Percentiles rank a stretch among this genome's conserved stretches.
These are phyloP conservation scores for Blastobotrys raffinosifermentans DNA, from an alignment of 1,139 yeast species.

Conservation along the genomic window DNA sequence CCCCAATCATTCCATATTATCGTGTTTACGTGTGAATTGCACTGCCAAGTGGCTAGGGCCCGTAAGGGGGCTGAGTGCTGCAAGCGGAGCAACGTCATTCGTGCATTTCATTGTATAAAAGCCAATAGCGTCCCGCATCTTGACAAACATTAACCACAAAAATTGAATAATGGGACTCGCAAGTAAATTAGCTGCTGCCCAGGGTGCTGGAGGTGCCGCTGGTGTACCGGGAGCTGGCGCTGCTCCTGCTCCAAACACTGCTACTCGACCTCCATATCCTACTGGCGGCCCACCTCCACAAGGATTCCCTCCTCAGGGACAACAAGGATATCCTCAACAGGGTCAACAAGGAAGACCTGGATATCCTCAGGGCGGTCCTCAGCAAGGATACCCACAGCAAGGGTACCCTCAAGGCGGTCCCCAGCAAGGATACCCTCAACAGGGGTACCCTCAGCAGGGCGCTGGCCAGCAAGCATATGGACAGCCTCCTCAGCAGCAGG, in stretches of 20 bases:
- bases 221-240: slow-evolving; percentile 9
- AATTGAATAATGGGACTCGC: slow-evolving; percentile 30
- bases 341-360: slow-evolving; percentile 6
- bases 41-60: no score
- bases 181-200: slow-evolving; percentile 21
- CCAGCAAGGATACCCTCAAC: slow-evolving; percentile 11
- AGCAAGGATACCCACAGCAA: slow-evolving; percentile 7
- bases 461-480: slow-evolving; percentile 13
- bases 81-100: slow-evolving; percentile 1
- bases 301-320: slow-evolving; percentile 10
- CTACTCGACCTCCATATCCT: slow-evolving; percentile 6
- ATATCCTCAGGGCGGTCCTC: slow-evolving; percentile 8
- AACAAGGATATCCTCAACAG: slow-evolving; percentile 11
- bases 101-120: background rate
- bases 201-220: slow-evolving; percentile 4
- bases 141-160: slow-evolving; percentile 1
- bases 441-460: slow-evolving; percentile 11
- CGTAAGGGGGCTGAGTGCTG: no score
- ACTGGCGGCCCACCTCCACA: slow-evolving; percentile 9
- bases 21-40: no score
- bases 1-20: no score
- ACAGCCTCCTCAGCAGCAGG: slow-evolving; percentile 12
- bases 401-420: slow-evolving; percentile 10
- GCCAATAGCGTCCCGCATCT: no score
- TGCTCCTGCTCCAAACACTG: slow-evolving; percentile 10